Percentiles rank a stretch among this genome's conserved stretches.
Conservation (phyloP, 2,329 filamentous ascomycete species). For the Cercospora brassicicola region DNA sequence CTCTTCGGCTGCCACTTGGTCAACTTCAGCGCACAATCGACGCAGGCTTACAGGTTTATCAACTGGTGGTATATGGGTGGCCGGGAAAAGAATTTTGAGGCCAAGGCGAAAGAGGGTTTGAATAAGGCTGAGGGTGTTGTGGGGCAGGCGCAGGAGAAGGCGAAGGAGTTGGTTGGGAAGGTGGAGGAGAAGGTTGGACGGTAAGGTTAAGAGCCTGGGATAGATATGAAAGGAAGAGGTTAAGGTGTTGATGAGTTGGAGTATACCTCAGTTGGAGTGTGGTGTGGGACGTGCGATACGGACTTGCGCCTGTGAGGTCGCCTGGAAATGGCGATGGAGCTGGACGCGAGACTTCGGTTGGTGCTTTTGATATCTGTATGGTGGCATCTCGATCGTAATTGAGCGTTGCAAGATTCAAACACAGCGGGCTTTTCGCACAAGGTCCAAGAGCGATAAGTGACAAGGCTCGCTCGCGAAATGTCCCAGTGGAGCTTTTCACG, state of each 20-base stretch:
- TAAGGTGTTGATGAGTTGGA: neutral
- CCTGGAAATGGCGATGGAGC: neutral
- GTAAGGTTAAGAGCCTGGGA: neutral
- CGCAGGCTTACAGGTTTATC: slow-evolving; percentile 63
- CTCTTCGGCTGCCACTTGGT: slow-evolving; percentile 67
- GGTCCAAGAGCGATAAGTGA: neutral
- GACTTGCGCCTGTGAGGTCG: neutral
- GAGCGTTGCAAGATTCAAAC: slow-evolving; percentile 5
- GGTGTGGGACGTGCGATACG: neutral
- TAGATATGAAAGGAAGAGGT: neutral
- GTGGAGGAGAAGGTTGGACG: slow-evolving; percentile 9
- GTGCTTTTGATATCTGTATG: slow-evolving; percentile 11
- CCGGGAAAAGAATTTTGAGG: slow-evolving; percentile 42
- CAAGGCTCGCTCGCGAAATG: neutral
- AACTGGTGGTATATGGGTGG: slow-evolving; percentile 59
- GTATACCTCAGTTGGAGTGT: neutral
- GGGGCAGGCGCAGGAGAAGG: slow-evolving; percentile 31
- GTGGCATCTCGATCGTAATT: slow-evolving; percentile 7
- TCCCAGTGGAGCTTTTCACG: neutral
- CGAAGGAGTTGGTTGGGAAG: slow-evolving; percentile 29
- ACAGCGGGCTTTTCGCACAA: neutral
- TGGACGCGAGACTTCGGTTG: neutral
- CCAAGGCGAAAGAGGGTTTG: slow-evolving; percentile 43
- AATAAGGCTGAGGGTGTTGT: slow-evolving; percentile 27
- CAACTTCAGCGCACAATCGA: slow-evolving; percentile 62